Base-by-base conservation (phyloP, 2,329 filamentous ascomycete genomes). In the Fusarium sp. region DNA sequence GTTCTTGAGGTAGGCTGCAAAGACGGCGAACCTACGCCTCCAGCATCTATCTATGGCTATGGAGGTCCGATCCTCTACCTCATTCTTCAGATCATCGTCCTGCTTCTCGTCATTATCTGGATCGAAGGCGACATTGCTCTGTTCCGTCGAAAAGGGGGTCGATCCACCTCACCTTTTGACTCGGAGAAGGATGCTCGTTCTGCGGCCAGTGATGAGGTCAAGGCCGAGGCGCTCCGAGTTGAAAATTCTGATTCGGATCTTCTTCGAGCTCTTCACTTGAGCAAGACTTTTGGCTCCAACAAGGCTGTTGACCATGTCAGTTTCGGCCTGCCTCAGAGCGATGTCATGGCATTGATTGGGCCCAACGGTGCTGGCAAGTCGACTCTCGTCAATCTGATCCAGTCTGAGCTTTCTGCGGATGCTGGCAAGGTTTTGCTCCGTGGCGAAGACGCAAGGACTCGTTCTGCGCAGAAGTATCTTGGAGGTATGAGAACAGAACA, bases 291-390 rank as follows among this genome's bases (percentile, higher is more conserved):
- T 76, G 88, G 88, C 3, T 84, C 85, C 46, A 88, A 89, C 68
- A 84, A 88, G 6, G 93, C 92, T 1, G 92, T 95, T 7, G 88
- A 94, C 71, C 89, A 94, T 74, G 87, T 94, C 17, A 91, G 91
- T 0, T 93, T 95, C 67, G 91, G 91, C 5, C 89, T 95, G 1
- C 86, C 87, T 3, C 86, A 87, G 56, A 89, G 91, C 31, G 91
- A 95, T 79, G 91, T 94, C 2, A 93, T 94, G 77, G 92, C 92
- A 0, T 86, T 95, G 0, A 87, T 96, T 0, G 93, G 93, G 0
- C 92, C 93, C 0, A 95, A 95, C 77, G 93, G 93, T 4, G 93
- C 93, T 2, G 94, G 94, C 61, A 97, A 98, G 78, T 93, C 91
- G 0, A 96, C 94, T 0, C 95, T 92, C 6, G 53, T 56, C 53